Percentiles rank a stretch among this genome's conserved stretches.
phyloP scores from a whole-genome alignment of 306 rosid genomes.

The Canavalia gladiata region DNA sequence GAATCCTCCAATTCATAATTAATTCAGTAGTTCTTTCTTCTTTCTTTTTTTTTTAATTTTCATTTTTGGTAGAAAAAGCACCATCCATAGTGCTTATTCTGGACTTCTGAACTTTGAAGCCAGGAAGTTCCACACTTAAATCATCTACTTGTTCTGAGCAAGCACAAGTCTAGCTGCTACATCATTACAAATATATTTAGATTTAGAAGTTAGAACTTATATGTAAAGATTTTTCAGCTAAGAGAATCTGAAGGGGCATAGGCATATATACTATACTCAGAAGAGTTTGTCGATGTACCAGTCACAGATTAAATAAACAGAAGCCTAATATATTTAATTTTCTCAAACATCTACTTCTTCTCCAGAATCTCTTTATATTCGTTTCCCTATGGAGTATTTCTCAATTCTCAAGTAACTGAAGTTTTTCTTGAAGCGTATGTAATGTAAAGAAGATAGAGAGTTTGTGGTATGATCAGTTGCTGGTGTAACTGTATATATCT shows the following conservation, averaged over 20 bases:
- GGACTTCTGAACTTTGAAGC: slow-evolving; percentile 18
- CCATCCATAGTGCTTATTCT: slow-evolving; percentile 7
- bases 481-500: neutral
- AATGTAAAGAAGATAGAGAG: neutral
- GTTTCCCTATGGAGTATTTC: neutral
- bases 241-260: neutral
- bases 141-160: neutral
- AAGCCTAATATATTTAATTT: neutral
- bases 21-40: neutral
- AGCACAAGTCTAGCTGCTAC: neutral
- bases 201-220: slow-evolving; percentile 18
- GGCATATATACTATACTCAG: neutral
- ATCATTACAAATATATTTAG: neutral
- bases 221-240: slow-evolving; percentile 32
- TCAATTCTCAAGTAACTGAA: neutral
- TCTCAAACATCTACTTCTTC: slow-evolving; percentile 19
- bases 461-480: neutral
- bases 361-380: neutral
- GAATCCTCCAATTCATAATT: slow-evolving; percentile 92
- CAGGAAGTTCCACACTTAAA: slow-evolving; percentile 17
- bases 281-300: neutral
- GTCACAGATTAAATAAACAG: neutral
- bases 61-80: slow-evolving; percentile 33
- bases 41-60: neutral
- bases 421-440: neutral